Evolutionary conservation across 805 yeast species (phyloP).

Genomic region (Candida nanaspora): DNA sequence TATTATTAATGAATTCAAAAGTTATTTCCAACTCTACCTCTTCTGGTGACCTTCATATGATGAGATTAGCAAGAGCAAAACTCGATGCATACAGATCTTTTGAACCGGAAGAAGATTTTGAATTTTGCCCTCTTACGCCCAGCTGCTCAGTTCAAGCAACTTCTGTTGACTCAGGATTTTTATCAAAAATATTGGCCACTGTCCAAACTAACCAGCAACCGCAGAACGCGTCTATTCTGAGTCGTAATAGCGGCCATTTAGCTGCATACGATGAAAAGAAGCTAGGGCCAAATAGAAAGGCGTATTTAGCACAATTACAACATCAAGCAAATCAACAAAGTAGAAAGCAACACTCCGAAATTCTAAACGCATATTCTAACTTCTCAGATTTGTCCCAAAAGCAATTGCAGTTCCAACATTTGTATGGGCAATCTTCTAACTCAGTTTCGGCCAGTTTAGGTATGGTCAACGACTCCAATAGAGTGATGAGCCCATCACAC

Average conservation of each 20-base stretch:
- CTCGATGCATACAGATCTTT: slow-evolving; percentile 61
- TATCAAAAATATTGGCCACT: slow-evolving; percentile 8
- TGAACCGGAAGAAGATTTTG: slow-evolving; percentile 64
- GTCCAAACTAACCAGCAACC: slow-evolving; percentile 3
- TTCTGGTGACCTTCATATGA: slow-evolving; percentile 6
- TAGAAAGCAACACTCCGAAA: not conserved
- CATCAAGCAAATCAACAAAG: slow-evolving; percentile 1
- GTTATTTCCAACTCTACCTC: no score
- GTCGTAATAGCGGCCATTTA: not conserved
- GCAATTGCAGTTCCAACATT: slow-evolving; percentile 3
- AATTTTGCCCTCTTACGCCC: slow-evolving; percentile 46
- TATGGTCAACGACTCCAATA: no score
- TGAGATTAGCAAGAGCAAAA: slow-evolving; percentile 34
- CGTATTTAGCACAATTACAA: not conserved
- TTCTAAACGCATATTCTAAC: slow-evolving; percentile 6
- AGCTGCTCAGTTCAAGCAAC: not conserved
- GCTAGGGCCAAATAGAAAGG: not conserved
- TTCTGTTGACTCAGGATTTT: slow-evolving; percentile 7
- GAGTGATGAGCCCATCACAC: no score
- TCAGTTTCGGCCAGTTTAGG: no score
- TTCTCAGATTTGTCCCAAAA: slow-evolving; percentile 6
- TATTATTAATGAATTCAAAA: no score
- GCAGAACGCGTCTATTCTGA: no score
- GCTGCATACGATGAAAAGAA: not conserved
- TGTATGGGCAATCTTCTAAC: no score